Evolutionary conservation across 2,329 filamentous ascomycete genomes (phyloP).

Genomic region (Dryadomyces quercivorus): DNA sequence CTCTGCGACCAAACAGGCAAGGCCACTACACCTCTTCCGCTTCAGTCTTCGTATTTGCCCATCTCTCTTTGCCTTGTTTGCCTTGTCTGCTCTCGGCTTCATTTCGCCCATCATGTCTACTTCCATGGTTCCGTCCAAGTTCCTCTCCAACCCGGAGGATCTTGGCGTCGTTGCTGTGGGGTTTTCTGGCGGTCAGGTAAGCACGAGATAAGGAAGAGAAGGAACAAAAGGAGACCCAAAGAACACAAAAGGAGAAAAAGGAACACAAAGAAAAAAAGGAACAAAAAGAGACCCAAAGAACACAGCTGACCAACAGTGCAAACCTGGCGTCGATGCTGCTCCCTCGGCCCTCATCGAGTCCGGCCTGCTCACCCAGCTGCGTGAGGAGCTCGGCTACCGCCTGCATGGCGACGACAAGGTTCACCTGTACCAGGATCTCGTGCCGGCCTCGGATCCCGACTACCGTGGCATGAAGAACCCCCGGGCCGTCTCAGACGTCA

Average conservation of each 20-base stretch:
- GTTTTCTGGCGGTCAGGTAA: constrained; percentile 91
- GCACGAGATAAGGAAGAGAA: background rate
- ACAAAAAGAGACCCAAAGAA: background rate
- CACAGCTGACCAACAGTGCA: constrained; percentile 45
- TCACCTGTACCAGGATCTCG: constrained; percentile 67
- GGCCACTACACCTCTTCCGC: background rate
- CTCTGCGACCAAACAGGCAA: no score
- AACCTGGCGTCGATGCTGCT: constrained; percentile 82
- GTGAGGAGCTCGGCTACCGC: constrained; percentile 76
- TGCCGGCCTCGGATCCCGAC: constrained; percentile 61
- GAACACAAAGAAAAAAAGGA: background rate
- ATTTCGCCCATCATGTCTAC: constrained; percentile 31
- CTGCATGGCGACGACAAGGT: constrained; percentile 74
- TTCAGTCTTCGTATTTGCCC: background rate
- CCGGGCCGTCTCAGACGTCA: constrained; percentile 73
- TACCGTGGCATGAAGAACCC: constrained; percentile 94
- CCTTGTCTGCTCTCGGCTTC: background rate
- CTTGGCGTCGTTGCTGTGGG: constrained; percentile 89
- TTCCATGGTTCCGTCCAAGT: constrained; percentile 50
- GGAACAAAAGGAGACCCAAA: no score
- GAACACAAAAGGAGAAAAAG: background rate
- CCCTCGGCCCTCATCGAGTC: constrained; percentile 80
- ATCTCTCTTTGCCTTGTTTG: background rate
- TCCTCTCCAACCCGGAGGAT: constrained; percentile 67
- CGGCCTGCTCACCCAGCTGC: constrained; percentile 73